phyloP scores from a whole-genome alignment of 2,329 filamentous ascomycete species.

The Nigrospora oryzae region DNA sequence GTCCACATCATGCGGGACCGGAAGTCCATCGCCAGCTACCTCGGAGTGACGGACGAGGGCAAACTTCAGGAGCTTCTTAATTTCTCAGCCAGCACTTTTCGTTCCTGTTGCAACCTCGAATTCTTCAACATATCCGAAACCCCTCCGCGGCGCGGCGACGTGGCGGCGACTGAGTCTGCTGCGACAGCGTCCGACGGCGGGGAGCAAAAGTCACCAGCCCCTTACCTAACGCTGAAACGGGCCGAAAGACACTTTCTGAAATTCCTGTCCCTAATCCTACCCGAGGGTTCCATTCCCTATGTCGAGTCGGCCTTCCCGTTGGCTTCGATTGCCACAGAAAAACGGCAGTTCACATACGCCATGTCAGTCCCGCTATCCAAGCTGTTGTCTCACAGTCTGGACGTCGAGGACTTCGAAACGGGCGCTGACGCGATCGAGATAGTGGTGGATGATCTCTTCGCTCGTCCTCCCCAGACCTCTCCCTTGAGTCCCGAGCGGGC shows the following conservation, averaged over 20 bases:
- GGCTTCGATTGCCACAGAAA: conserved; percentile 50
- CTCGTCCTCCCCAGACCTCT: conserved; percentile 2
- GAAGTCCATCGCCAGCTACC: conserved; percentile 54
- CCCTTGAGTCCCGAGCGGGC: conserved; percentile 23
- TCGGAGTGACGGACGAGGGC: conserved; percentile 45
- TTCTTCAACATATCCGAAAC: conserved; percentile 67
- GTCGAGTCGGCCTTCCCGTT: conserved; percentile 59
- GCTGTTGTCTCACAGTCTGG: conserved; percentile 41
- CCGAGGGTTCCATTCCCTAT: conserved; percentile 44
- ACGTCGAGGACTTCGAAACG: conserved; percentile 58
- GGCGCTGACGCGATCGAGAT: conserved; percentile 61
- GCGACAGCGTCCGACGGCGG: conserved; percentile 16
- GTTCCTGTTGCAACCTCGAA: conserved; percentile 63
- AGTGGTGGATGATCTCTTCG: conserved; percentile 34
- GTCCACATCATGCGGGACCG: conserved; percentile 62
- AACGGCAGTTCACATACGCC: conserved; percentile 58
- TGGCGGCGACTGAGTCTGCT: conserved; percentile 9
- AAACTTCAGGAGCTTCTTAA: conserved; percentile 51
- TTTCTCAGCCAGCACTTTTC: conserved; percentile 48
- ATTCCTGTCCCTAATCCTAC: conserved; percentile 54
- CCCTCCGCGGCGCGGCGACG: conserved; percentile 13
- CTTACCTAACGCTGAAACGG: conserved; percentile 59
- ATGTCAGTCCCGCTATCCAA: conserved; percentile 52
- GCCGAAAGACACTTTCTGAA: conserved; percentile 63
- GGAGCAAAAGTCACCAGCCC: conserved; percentile 35